Base-by-base conservation (phyloP, 495 filamentous ascomycete species). In the Neurospora sp. region DNA sequence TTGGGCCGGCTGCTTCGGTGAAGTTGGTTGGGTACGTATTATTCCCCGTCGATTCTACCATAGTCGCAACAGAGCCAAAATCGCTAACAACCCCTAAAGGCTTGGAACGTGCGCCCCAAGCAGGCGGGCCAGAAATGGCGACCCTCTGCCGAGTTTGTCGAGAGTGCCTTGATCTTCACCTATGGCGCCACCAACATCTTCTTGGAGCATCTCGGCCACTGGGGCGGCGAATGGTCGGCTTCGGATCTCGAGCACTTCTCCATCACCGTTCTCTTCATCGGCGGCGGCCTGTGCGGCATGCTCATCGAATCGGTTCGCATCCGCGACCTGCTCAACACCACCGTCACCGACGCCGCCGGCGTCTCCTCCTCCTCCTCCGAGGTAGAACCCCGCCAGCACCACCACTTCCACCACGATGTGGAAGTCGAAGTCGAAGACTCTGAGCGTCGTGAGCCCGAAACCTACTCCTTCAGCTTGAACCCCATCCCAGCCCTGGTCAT, bases 231-330 rank as follows among this genome's bases (percentile, higher is more conserved):
- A 46, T 99, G 93, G 90, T 89, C 86, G 72, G 79, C 93, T 18
- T 87, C 90, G 41, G 96, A 98, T 80, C 83, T 99, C 6, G 94
- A 99, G 83, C 96, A 99, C 79, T 85, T 96, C 69, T 96, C 93
- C 7, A 97, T 99, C 77, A 92, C 94, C 1, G 84, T 97, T 48
- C 89, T 99, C 84, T 98, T 99, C 84, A 92, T 98, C 73, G 96
- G 96, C 70, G 94, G 94, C 75, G 96, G 96, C n/a, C 79, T 96
- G 79, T 91, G 91, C 72, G 94, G 96, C n/a, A 96, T 98, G 91
- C 90, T 98, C 48, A 88, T 98, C 78, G 95, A 98, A 79, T 97
- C 94, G 5, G 84, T 81, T 39, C 82, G 85, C 54, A 86, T 97
- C 74, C 88, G 92, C 35, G 84, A 89, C 10, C 85, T 93, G 42